These are phyloP conservation scores for Gossypium mustelinum DNA, from an alignment of 345 rosid genomes.

Conservation along the genomic window DNA sequence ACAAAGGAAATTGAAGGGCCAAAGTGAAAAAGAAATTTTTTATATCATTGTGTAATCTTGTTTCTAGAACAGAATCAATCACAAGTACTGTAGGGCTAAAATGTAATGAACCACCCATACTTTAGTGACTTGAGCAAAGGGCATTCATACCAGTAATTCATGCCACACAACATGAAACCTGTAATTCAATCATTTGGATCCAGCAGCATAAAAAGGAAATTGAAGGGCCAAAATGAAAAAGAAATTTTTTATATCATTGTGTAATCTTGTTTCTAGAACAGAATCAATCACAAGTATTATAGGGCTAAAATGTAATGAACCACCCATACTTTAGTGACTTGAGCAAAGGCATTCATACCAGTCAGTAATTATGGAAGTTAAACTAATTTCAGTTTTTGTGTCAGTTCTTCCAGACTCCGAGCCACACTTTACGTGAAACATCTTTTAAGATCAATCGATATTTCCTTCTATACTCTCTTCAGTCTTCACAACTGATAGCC, in stretches of 20 bases:
- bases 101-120: constrained; percentile 2
- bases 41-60: neutral
- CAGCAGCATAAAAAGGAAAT: neutral
- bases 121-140: neutral
- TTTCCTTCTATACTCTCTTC: neutral
- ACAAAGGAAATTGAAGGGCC: neutral
- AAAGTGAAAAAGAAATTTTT: neutral
- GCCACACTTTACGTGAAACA: constrained; percentile 20
- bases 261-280: neutral
- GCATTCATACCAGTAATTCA: neutral
- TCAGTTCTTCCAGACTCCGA: constrained; percentile 16
- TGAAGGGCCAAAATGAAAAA: neutral
- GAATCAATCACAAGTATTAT: constrained; percentile 6
- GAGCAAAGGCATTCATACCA: neutral
- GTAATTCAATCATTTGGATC: neutral
- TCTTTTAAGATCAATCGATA: neutral
- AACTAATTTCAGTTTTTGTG: constrained; percentile 9
- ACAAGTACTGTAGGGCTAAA: constrained; percentile 2
- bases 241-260: neutral
- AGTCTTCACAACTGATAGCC: constrained; percentile 14
- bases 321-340: constrained; percentile 1
- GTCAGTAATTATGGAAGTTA: constrained; percentile 17
- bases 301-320: neutral
- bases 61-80: neutral
- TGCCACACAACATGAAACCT: neutral